Evolutionary conservation across 805 yeast species (phyloP), one percentile per base, ranked within the genome.

Genomic region (Priceomyces melissophilus): DNA sequence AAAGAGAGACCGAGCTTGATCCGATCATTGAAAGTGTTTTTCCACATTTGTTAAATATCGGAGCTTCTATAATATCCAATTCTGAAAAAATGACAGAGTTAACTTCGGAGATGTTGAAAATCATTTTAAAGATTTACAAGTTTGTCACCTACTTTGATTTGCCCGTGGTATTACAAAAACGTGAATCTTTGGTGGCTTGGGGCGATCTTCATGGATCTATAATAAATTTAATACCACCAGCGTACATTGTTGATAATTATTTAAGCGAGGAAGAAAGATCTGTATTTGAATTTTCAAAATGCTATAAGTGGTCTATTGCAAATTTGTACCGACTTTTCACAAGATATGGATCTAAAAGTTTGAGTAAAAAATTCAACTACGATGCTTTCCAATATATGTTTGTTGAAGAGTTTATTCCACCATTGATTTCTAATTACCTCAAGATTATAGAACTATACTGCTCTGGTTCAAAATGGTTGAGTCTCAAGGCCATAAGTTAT

Each of bases 221-320:
- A 4, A 78, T 87, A 38, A 75, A 75, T 47, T 73, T 79, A 65
- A 68, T 67, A 7, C 64, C 81, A 14, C 93, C 95, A 1, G 45
- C 56, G 1, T 71, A 73, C 32, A 78, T 79, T 2, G 44, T 71
- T 45, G 67, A 71, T 13, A 52, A 75, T n/a, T 81, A 78, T 36
- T 71, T 69, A 6, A 74, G 76, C 15, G 60, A 58, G 43, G 46
- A 45, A 44, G 73, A 69, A 34, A 62, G 57, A 47, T 50, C 61
- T 79, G 37, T 85, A 84, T 84, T 82, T 69, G 56, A 91, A 80
- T 63, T 77, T 80, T 50, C 90, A 76, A 66, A 93, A 45, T 64
- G 69, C 42, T 62, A 66, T 49, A 69, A 91, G 60, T 91, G 98
- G 97, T 79, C 95, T 1, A 81, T 81, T 54, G 88, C 87, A 16